A percentile compares a stretch with the other conserved stretches of the same genome.
Evolutionary conservation across 345 rosid species (phyloP).

Genomic region (Passiflora organensis): DNA sequence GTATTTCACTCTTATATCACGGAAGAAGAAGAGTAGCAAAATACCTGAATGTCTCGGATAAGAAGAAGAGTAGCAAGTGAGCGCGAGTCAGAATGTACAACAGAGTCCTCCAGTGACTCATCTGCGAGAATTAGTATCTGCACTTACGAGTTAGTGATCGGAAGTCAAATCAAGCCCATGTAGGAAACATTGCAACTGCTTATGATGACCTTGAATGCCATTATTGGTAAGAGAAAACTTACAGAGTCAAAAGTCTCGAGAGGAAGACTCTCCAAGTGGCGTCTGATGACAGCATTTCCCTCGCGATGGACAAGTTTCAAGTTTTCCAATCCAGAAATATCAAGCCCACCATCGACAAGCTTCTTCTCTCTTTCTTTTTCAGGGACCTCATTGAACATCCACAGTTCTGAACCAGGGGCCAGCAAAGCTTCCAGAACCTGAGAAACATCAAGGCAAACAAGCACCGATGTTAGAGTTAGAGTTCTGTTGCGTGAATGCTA

Average conservation of each 20-base stretch:
- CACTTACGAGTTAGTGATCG: slow-evolving; percentile 48
- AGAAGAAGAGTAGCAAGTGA: slow-evolving; percentile 96
- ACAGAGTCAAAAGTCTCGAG: slow-evolving; percentile 94
- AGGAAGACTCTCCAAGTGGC: slow-evolving; percentile 81
- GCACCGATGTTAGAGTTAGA: slow-evolving; percentile 2
- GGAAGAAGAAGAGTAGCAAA: background rate
- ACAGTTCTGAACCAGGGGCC: slow-evolving; percentile 85
- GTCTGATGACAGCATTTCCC: slow-evolving; percentile 80
- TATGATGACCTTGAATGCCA: background rate
- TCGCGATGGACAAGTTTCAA: slow-evolving; percentile 73
- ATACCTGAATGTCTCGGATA: slow-evolving; percentile 91
- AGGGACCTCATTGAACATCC: slow-evolving; percentile 93
- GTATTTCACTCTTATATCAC: too few species aligned
- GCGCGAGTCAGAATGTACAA: slow-evolving; percentile 89
- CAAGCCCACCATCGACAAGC: slow-evolving; percentile 72
- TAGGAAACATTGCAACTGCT: background rate
- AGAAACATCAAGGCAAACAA: slow-evolving; percentile 9
- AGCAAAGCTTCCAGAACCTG: slow-evolving; percentile 88
- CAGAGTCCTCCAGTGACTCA: slow-evolving; percentile 84
- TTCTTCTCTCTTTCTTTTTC: slow-evolving; percentile 77
- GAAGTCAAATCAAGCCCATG: slow-evolving; percentile 6
- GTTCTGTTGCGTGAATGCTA: too few species aligned
- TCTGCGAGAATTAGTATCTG: slow-evolving; percentile 98
- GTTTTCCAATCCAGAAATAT: slow-evolving; percentile 47
- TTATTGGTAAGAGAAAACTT: slow-evolving; percentile 24